Evolutionary conservation across 164 flowering plant species (phyloP).

Genomic region (Pachysandra terminalis): DNA sequence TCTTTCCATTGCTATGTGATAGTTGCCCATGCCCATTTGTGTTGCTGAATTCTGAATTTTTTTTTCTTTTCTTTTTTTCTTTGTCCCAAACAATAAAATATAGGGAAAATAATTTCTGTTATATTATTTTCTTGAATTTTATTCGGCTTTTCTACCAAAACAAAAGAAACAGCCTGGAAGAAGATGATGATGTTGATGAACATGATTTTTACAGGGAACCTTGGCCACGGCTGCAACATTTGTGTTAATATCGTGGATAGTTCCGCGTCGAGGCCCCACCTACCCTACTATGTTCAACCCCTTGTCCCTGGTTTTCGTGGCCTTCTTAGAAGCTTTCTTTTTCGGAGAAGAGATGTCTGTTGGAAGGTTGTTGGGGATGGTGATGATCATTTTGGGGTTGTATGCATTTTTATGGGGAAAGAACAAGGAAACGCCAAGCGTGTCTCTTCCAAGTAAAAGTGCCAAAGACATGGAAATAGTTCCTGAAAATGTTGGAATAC

Average conservation of each 20-base stretch:
- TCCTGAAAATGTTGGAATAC: background rate
- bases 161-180: no score
- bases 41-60: no score
- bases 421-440: conserved; percentile 13
- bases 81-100: no score
- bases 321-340: conserved; percentile 35
- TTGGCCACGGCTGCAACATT: conserved; percentile 48
- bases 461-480: background rate
- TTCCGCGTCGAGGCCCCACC: conserved; percentile 35
- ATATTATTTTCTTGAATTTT: no score
- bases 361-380: conserved; percentile 40
- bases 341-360: conserved; percentile 29
- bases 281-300: conserved; percentile 58
- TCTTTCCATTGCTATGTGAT: no score
- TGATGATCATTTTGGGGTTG: conserved; percentile 34
- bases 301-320: conserved; percentile 30
- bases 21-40: no score
- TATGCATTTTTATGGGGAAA: conserved; percentile 41
- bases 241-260: conserved; percentile 35
- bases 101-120: no score
- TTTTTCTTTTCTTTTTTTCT: no score
- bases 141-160: no score
- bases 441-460: background rate
- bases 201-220: conserved; percentile 48
- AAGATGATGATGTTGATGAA: no score